A percentile compares a stretch with the other conserved stretches of the same genome.
These are phyloP conservation scores for Mortierella sp. DNA, from an alignment of 371 early-diverging fungal genomes.

Conservation along the genomic window DNA sequence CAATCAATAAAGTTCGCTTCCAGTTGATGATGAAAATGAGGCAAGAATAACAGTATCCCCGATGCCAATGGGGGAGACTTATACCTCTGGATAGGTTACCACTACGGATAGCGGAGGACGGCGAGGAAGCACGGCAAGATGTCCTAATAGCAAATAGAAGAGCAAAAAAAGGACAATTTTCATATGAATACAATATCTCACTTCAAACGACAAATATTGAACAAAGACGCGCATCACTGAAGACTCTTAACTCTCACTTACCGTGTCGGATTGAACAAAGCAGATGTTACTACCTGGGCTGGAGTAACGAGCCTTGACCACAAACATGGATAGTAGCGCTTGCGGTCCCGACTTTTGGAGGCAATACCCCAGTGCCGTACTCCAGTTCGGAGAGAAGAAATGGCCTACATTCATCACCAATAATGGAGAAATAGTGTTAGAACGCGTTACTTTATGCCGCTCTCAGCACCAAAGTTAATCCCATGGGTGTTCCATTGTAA, in stretches of 20 bases:
- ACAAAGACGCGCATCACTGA: too few species aligned
- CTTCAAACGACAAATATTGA: too few species aligned
- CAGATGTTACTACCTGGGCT: background rate
- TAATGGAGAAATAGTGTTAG: background rate
- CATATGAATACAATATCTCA: background rate
- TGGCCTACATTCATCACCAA: background rate
- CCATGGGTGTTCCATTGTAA: too few species aligned
- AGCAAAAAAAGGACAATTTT: background rate
- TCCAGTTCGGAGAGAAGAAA: constrained; percentile 10
- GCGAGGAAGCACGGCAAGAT: constrained; percentile 2
- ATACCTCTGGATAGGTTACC: too few species aligned
- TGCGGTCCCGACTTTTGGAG: background rate
- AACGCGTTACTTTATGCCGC: background rate
- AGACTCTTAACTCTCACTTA: background rate
- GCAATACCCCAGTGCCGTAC: background rate
- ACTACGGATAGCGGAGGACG: background rate
- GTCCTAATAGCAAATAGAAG: background rate
- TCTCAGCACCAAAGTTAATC: background rate
- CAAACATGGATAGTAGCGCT: background rate
- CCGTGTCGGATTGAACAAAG: background rate
- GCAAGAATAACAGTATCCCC: too few species aligned
- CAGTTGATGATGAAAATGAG: too few species aligned
- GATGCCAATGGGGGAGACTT: background rate
- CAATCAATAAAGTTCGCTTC: too few species aligned
- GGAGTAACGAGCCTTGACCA: background rate